A percentile compares a stretch with the other conserved stretches of the same genome.
phyloP scores from a whole-genome alignment of 345 rosid genomes.

The Camelina hispida region DNA sequence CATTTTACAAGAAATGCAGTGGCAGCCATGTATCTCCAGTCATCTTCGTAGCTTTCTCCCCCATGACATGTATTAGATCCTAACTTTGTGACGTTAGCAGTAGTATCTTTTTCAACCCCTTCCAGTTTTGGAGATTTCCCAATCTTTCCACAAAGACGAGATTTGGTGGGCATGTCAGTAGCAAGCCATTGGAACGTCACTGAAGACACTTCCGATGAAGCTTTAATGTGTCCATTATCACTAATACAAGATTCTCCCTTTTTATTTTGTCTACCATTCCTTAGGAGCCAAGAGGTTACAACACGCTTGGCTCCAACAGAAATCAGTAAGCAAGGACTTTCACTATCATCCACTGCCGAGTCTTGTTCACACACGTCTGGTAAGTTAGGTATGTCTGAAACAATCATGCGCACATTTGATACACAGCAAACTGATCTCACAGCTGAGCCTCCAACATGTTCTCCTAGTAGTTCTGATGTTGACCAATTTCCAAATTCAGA shows the following conservation, averaged over 20 bases:
- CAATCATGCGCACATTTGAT: slow-evolving; percentile 54
- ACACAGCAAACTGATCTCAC: slow-evolving; percentile 87
- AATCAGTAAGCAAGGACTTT: slow-evolving; percentile 64
- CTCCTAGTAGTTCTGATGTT: slow-evolving; percentile 84
- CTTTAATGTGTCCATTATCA: slow-evolving; percentile 39
- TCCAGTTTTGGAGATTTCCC: slow-evolving; percentile 44
- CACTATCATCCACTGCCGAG: slow-evolving; percentile 42
- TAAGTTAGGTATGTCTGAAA: slow-evolving; percentile 42
- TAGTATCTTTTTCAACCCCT: slow-evolving; percentile 29
- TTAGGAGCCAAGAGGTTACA: slow-evolving; percentile 81
- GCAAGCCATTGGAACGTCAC: slow-evolving; percentile 96
- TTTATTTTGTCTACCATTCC: slow-evolving; percentile 47
- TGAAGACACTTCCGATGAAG: slow-evolving; percentile 50
- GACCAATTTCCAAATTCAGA: slow-evolving; percentile 67
- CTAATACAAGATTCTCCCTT: slow-evolving; percentile 38
- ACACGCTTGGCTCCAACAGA: slow-evolving; percentile 97
- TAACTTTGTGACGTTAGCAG: slow-evolving; percentile 36
- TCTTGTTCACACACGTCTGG: slow-evolving; percentile 35
- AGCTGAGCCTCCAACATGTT: slow-evolving; percentile 98
- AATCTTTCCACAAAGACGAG: slow-evolving; percentile 45
- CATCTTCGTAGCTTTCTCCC: slow-evolving; percentile 70
- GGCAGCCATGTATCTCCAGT: slow-evolving; percentile 95
- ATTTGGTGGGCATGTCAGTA: slow-evolving; percentile 85
- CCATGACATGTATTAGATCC: slow-evolving; percentile 35
- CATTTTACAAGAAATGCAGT: slow-evolving; percentile 86